These are phyloP conservation scores for Cladosporium sp. DNA, from an alignment of 2,329 filamentous ascomycete genomes.

Conservation along the genomic window DNA sequence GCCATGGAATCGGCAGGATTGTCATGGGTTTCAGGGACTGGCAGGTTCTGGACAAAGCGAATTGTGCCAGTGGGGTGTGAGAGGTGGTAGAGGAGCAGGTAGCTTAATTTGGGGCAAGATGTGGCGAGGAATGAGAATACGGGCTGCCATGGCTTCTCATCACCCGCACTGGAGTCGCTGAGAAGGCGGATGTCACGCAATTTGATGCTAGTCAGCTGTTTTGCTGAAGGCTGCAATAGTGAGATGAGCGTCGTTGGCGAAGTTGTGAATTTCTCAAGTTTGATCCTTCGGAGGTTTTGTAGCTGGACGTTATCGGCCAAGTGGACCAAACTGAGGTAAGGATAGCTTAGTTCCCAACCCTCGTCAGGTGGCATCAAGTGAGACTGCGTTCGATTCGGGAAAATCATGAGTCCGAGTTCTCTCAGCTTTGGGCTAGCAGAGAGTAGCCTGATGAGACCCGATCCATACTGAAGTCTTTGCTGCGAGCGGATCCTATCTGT, in stretches of 20 bases:
- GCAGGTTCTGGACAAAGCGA: constrained; percentile 20
- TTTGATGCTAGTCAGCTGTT: constrained; percentile 25
- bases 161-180: constrained; percentile 1
- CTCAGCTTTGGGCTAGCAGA: constrained; percentile 20
- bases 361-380: constrained; percentile 20
- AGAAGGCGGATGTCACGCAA: constrained; percentile 28
- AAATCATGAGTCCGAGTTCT: constrained; percentile 27
- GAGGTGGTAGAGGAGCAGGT: constrained; percentile 27
- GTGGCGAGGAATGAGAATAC: constrained; percentile 24
- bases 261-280: constrained; percentile 28
- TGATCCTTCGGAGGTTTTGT: constrained; percentile 23
- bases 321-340: constrained; percentile 19
- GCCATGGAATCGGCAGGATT: not conserved
- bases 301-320: constrained; percentile 16
- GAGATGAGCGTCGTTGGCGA: constrained; percentile 17
- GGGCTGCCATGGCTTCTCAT: constrained; percentile 13
- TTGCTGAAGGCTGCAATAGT: constrained; percentile 20
- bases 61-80: constrained; percentile 23
- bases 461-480: constrained; percentile 11
- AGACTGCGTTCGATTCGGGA: constrained; percentile 21
- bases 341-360: constrained; percentile 23
- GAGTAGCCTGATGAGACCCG: constrained; percentile 21
- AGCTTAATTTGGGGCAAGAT: constrained; percentile 19
- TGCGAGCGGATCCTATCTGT: not conserved
- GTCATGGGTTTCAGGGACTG: not conserved